Evolutionary conservation across 2,329 filamentous ascomycete genomes (phyloP).

Genomic region (Phaeosphaeria sp.): DNA sequence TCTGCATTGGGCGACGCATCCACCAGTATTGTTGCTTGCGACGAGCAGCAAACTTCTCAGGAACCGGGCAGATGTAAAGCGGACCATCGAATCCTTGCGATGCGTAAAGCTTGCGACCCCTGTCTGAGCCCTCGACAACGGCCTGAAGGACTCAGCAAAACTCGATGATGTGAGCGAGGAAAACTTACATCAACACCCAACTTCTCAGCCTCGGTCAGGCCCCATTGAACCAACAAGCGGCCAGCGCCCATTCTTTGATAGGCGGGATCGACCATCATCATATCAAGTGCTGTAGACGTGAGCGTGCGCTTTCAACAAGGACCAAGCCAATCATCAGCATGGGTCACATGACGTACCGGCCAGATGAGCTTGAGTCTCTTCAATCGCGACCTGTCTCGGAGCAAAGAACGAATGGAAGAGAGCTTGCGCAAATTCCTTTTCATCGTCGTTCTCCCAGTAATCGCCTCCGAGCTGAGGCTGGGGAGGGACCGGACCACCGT

Average conservation of each 20-base stretch:
- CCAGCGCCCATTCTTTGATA: slow-evolving; percentile 11
- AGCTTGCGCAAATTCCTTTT: slow-evolving; percentile 13
- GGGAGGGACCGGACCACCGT: slow-evolving; percentile 6
- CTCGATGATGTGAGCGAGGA: not conserved
- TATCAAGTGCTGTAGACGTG: slow-evolving; percentile 9
- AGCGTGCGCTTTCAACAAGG: not conserved
- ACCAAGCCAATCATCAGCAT: not conserved
- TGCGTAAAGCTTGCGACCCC: slow-evolving; percentile 6
- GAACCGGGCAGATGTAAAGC: slow-evolving; percentile 7
- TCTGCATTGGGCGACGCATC: slow-evolving; percentile 8
- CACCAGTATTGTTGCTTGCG: slow-evolving; percentile 13
- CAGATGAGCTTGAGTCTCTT: slow-evolving; percentile 6
- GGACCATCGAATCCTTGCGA: slow-evolving; percentile 11
- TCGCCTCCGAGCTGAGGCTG: slow-evolving; percentile 9
- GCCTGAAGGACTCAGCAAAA: slow-evolving; percentile 1
- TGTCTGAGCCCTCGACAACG: slow-evolving; percentile 12
- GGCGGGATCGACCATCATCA: slow-evolving; percentile 11
- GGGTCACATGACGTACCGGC: slow-evolving; percentile 3
- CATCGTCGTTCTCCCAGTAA: slow-evolving; percentile 13
- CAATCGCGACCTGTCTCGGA: slow-evolving; percentile 11
- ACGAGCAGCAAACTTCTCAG: slow-evolving; percentile 10
- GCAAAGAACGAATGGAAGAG: slow-evolving; percentile 11
- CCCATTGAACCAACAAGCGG: slow-evolving; percentile 8
- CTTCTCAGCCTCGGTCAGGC: slow-evolving; percentile 8
- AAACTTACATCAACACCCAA: slow-evolving; percentile 12